Evolutionary conservation across 805 yeast species (phyloP), one percentile per base, ranked within the genome.

Genomic region (Ogataea paradorogensis): DNA sequence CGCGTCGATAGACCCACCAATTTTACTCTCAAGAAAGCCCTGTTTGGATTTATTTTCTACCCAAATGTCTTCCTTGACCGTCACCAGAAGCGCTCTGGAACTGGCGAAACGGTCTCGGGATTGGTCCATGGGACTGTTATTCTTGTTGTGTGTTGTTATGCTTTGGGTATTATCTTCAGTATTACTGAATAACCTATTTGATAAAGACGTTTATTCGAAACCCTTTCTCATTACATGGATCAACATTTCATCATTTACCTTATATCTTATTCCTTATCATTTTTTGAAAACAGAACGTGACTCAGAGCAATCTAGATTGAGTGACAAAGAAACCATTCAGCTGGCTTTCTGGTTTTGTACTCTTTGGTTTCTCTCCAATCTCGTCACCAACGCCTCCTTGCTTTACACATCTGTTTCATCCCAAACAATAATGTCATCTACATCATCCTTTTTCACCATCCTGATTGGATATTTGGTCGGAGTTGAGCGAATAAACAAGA

Each of bases 91-190:
- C 30, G 34, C 40, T n/a, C 35, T 36, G n/a, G 37, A 27, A n/a
- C 38, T 36, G 16, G 36, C 47, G 8, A 47, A 42, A 24, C 43
- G 52, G 36, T 35, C 53, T 7, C 31, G 52, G 16, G 59, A 73
- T 46, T 89, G 97, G 97, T 69, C 82, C 0, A 53, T 86, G 15
- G 98, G 98, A 2, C 72, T 91, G 15, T 50, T 82, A 15, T 76
- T 86, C 63, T 71, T 90, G 16, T 70, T 78, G 1, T 68, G 84
- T 30, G 98, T 90, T 31, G 87, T 91, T 20, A 59, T 85, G 1
- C 73, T 88, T 16, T 91, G 99, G 99, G 97, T 93, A 9, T 65
- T 84, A 26, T 87, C 96, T 4, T 86, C 95, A 4, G 91, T 89
- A 51, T 61, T 91, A 33, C 82, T 93, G 26, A 89, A 86, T 61